Conservation (phyloP, 495 filamentous ascomycete genomes). For the Astrothelium macrocarpum region DNA sequence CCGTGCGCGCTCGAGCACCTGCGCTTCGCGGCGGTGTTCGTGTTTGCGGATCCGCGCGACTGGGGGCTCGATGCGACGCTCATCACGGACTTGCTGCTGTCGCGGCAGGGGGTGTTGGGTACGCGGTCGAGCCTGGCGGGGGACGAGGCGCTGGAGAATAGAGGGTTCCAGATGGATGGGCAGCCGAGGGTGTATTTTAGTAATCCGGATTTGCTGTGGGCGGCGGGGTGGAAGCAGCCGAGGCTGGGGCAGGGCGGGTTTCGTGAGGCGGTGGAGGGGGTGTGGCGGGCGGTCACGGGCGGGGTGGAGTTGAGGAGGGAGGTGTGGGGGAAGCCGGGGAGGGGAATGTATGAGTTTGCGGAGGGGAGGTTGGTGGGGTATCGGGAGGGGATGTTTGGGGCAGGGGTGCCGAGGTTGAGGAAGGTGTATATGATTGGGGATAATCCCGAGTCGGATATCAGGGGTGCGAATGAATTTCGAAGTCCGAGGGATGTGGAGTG, state of each 20-base stretch:
- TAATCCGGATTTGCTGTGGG: slow-evolving; percentile 87
- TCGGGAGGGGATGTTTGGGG: slow-evolving; percentile 37
- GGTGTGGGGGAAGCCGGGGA: slow-evolving; percentile 76
- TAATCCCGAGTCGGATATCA: slow-evolving; percentile 87
- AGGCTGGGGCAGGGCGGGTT: slow-evolving; percentile 92
- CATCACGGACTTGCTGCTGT: slow-evolving; percentile 71
- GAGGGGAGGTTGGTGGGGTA: slow-evolving; percentile 60
- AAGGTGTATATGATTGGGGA: slow-evolving; percentile 96
- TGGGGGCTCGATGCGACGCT: slow-evolving; percentile 85
- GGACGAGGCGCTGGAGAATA: slow-evolving; percentile 49
- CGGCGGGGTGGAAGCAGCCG: slow-evolving; percentile 69
- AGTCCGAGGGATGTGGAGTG: slow-evolving; percentile 61
- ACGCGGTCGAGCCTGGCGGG: slow-evolving; percentile 58
- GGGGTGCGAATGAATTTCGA: slow-evolving; percentile 70
- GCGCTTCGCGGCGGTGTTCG: slow-evolving; percentile 75
- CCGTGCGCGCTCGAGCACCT: slow-evolving; percentile 42
- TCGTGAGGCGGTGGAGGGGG: slow-evolving; percentile 65
- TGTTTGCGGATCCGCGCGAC: slow-evolving; percentile 87
- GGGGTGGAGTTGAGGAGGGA: slow-evolving; percentile 53
- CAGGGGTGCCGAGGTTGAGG: slow-evolving; percentile 36
- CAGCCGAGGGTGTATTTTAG: slow-evolving; percentile 79
- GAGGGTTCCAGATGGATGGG: slow-evolving; percentile 63
- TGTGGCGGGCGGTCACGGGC: slow-evolving; percentile 66
- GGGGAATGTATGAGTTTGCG: slow-evolving; percentile 71
- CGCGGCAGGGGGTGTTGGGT: slow-evolving; percentile 61